A percentile compares a stretch with the other conserved stretches of the same genome.
Evolutionary conservation across 306 rosid genomes (phyloP).

Genomic region (Trichosanthes truncata): DNA sequence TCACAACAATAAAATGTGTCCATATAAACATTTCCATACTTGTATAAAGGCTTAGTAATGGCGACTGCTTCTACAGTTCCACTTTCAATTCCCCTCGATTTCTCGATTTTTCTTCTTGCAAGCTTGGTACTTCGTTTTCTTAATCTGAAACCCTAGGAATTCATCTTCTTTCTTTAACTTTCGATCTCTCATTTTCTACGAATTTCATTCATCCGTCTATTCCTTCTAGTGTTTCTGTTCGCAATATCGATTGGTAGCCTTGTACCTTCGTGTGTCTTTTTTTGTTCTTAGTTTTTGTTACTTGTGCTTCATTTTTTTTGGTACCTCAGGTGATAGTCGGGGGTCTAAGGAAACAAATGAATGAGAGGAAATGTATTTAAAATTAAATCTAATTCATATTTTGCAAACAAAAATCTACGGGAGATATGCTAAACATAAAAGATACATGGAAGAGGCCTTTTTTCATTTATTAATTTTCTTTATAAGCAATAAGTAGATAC

Average conservation of each 20-base stretch:
- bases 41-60: neutral
- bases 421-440: too few relatives aligned
- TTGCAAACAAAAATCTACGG: too few relatives aligned
- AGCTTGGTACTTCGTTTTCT: neutral
- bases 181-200: neutral
- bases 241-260: neutral
- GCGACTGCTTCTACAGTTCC: neutral
- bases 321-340: too few relatives aligned
- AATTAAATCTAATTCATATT: too few relatives aligned
- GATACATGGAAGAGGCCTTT: too few relatives aligned
- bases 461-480: too few relatives aligned
- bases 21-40: too few relatives aligned
- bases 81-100: neutral
- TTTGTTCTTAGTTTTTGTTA: neutral
- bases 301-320: neutral
- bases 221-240: neutral
- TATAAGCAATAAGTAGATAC: too few relatives aligned
- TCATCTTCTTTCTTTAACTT: neutral
- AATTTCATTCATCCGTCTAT: neutral
- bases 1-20: too few relatives aligned
- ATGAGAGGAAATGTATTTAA: too few relatives aligned
- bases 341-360: too few relatives aligned
- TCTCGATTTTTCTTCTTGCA: neutral
- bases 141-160: neutral
- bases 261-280: neutral